These are phyloP conservation scores for Mycena latifolia DNA, from an alignment of 768 basidiomycete species.

Conservation along the genomic window DNA sequence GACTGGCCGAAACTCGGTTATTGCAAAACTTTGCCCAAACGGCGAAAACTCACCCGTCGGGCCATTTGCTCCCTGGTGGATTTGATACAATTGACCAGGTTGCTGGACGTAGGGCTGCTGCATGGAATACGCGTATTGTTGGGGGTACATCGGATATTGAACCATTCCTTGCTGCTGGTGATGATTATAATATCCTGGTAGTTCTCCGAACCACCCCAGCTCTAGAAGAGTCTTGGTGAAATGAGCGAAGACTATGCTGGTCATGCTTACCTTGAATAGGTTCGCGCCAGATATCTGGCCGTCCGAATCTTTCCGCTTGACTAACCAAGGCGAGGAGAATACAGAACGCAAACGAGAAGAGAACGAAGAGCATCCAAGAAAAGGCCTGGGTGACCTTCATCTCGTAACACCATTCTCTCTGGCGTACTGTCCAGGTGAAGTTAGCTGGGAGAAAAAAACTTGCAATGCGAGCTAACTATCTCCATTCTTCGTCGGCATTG, in stretches of 20 bases:
- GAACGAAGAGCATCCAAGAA: slow-evolving; percentile 79
- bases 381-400: slow-evolving; percentile 86
- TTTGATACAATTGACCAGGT: slow-evolving; percentile 17
- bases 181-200: slow-evolving; percentile 71
- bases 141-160: slow-evolving; percentile 42
- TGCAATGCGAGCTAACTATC: slow-evolving; percentile 52
- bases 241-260: not conserved
- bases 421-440: slow-evolving; percentile 58
- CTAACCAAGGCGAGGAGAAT: slow-evolving; percentile 69
- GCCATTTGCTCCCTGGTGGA: slow-evolving; percentile 30
- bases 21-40: no score
- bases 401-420: slow-evolving; percentile 74
- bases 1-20: slow-evolving; percentile 14
- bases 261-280: slow-evolving; percentile 63
- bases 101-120: slow-evolving; percentile 49
- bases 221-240: slow-evolving; percentile 54
- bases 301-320: slow-evolving; percentile 66
- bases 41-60: slow-evolving; percentile 16
- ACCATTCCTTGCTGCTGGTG: slow-evolving; percentile 44
- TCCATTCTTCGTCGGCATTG: slow-evolving; percentile 64
- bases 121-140: slow-evolving; percentile 51
- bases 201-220: slow-evolving; percentile 83
- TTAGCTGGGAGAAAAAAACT: slow-evolving; percentile 15
- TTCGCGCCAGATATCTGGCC: slow-evolving; percentile 67
- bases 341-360: slow-evolving; percentile 62